Evolutionary conservation across 2,329 filamentous ascomycete genomes (phyloP).

Genomic region (Scolecobasidium constrictum): DNA sequence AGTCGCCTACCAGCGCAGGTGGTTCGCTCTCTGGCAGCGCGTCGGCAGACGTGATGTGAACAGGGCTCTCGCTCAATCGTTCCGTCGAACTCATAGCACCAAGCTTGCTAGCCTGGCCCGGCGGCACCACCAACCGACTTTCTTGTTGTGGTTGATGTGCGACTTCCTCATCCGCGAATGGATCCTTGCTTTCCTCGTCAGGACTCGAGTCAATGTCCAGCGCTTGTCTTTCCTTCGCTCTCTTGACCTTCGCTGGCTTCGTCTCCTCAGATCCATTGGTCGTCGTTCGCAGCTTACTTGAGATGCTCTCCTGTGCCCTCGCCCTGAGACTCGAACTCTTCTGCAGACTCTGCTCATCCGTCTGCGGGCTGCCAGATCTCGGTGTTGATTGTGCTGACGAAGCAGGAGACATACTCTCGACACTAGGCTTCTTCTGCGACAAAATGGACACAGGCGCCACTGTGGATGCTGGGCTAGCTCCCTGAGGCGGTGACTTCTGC

Average conservation of each 20-base stretch:
- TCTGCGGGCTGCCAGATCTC: not conserved
- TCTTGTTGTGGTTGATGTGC: conserved; percentile 21
- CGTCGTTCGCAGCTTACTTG: conserved; percentile 24
- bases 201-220: conserved; percentile 58
- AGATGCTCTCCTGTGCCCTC: conserved; percentile 15
- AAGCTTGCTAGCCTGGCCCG: conserved; percentile 6
- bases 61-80: conserved; percentile 55
- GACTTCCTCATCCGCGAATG: conserved; percentile 27
- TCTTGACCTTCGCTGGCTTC: conserved; percentile 46
- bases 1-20: conserved; percentile 59
- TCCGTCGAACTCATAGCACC: conserved; percentile 19
- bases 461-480: conserved; percentile 20
- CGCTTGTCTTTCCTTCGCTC: conserved; percentile 51
- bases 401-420: conserved; percentile 1
- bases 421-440: conserved; percentile 4
- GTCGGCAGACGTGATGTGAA: conserved; percentile 45
- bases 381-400: not conserved
- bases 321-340: conserved; percentile 14
- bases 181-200: conserved; percentile 30
- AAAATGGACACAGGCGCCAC: conserved; percentile 20
- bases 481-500: conserved; percentile 20
- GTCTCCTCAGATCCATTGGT: conserved; percentile 32
- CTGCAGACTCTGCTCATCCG: conserved; percentile 9
- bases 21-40: conserved; percentile 26
- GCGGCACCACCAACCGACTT: conserved; percentile 8